Evolutionary conservation across 306 rosid species (phyloP), one percentile per base, ranked within the genome.

Genomic region (Citrullus amarus): DNA sequence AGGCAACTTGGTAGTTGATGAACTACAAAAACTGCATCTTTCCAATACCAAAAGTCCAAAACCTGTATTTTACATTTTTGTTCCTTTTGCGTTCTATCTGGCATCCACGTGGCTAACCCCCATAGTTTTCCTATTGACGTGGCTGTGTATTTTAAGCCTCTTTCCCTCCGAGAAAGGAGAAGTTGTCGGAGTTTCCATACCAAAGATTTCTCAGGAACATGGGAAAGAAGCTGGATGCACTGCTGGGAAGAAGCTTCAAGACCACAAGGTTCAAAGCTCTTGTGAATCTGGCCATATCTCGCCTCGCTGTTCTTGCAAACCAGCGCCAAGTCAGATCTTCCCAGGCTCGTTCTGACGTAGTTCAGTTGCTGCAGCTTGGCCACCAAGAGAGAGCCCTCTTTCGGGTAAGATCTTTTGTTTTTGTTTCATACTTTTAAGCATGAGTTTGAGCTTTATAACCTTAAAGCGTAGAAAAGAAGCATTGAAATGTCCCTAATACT

Each of bases 341-440:
- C 38, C 92, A 85, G 3, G 85, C 93, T 22, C 89, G 90, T 61
- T 87, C 94, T 32, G 98, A 92, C 58, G 94, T 87, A 10, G 75
- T 90, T 65, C 86, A 92, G 87, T 93, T 94, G 73, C 93, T 94
- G 20, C 89, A 88, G 73, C 91, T 81, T 2, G 93, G 89, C 56
- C 87, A 83, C 66, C 98, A 90, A 51, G 90, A 94, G 12, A 88
- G 97, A 25, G 97, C 97, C 58, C 85, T 92, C 56, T 86, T 92
- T 84, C 87, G 98, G 6, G 98, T 91, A 86, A 83, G 86, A 60
- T 43, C 38, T 14, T 50, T 28, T 20, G 18, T 51, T 14, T 51
- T 51, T 51, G 17, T 12, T 70, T 25, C 20, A 10, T 70, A 2
- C 14, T 3, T 62, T 75, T 38, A 39, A 5, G 17, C 4, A 3